Base-by-base conservation (phyloP, 768 basidiomycete species). In the Kwoniella dejecticola region DNA sequence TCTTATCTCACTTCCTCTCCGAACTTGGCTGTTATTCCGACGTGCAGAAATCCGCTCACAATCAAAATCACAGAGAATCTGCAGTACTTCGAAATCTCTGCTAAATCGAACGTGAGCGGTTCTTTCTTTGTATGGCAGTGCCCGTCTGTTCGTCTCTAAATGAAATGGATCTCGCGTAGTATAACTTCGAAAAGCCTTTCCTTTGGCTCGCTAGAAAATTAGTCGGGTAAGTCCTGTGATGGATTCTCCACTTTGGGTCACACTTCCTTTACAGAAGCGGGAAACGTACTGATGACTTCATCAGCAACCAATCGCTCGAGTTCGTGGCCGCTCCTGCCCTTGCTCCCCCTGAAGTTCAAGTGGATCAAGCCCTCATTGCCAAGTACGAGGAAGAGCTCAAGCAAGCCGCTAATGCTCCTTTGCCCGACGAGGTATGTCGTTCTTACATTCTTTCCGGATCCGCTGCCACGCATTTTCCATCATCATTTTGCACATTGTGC, bases 161-260 rank as follows among this genome's bases (percentile, higher is more conserved):
- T n/a, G n/a, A 36, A 49, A 50, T n/a, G 13, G 6, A 19, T 57
- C 5, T 30, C 29, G 13, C 27, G 10, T 42, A 69, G 68, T 99
- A 98, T 81, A 99, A 99, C 84, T 98, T 98, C 77, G 96, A 99
- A 82, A 97, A 97, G 81, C 96, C 96, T 50, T 98, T 99, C 91
- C 85, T 99, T 67, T 98, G 96, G 96, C 85, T 98, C 79, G 94
- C 91, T 61, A 87, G 92, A 83, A 99, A 98, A 83, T 85, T 99
- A 66, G 94, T 95, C 67, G 95, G 93, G 91, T 92, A 73, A 64
- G 90, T 83, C n/a, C n/a, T 5, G 38, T 10, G 1, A 8, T 17
- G 8, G 15, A 21, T 26, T 48, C 13, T 2, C 21, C n/a, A 5
- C 19, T 29, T 33, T 13, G 29, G n/a, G 33, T 57, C n/a, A n/a